A percentile compares a stretch with the other conserved stretches of the same genome.
phyloP scores from a whole-genome alignment of 176 grass and related monocot genomes.

The Aegilops sharonensis region DNA sequence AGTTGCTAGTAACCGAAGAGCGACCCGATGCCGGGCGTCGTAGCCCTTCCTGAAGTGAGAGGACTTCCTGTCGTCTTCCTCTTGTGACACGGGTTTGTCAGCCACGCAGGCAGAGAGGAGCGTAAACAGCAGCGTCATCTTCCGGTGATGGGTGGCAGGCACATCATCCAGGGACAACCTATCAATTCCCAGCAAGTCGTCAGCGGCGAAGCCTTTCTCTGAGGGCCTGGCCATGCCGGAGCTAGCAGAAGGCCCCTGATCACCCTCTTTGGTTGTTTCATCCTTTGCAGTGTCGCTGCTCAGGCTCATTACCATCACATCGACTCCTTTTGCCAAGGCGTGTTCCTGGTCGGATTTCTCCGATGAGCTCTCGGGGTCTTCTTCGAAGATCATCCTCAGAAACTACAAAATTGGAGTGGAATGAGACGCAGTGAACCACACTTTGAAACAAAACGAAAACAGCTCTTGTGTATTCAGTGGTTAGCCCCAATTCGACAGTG shows the following conservation, averaged over 20 bases:
- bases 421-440: neutral
- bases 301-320: slow-evolving; percentile 84
- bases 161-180: slow-evolving; percentile 44
- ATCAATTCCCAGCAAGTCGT: slow-evolving; percentile 38
- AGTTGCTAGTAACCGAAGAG: slow-evolving; percentile 65
- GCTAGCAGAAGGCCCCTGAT: neutral
- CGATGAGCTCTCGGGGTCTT: slow-evolving; percentile 47
- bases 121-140: slow-evolving; percentile 60
- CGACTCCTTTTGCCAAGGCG: slow-evolving; percentile 63
- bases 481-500: neutral
- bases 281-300: neutral
- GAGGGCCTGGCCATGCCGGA: slow-evolving; percentile 6
- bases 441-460: too few species aligned
- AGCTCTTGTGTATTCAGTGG: neutral
- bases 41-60: slow-evolving; percentile 84
- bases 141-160: slow-evolving; percentile 53
- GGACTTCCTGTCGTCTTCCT: slow-evolving; percentile 59
- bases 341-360: slow-evolving; percentile 60
- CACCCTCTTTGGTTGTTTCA: slow-evolving; percentile 9
- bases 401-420: slow-evolving; percentile 40
- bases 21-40: slow-evolving; percentile 84
- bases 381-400: slow-evolving; percentile 77
- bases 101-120: slow-evolving; percentile 86
- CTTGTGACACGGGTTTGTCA: slow-evolving; percentile 60
- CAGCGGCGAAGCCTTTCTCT: neutral